These are phyloP conservation scores for Lodderomyces parapsilosis DNA, from an alignment of 1,139 yeast species.

Conservation along the genomic window DNA sequence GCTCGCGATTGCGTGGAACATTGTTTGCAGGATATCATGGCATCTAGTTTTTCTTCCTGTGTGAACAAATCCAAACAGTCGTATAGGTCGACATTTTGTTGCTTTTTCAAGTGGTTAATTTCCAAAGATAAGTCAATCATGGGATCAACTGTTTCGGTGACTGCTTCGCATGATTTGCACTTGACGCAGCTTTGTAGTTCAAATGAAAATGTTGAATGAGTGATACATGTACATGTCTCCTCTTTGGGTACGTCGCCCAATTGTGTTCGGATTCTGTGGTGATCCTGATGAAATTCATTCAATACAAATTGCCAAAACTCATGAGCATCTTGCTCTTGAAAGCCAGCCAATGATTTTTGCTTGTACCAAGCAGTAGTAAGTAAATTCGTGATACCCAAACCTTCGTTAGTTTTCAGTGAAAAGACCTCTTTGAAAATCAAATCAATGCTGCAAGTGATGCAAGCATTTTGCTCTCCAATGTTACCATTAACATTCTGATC, in stretches of 20 bases:
- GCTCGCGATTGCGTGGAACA: constrained; percentile 68
- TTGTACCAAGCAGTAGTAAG: constrained; percentile 82
- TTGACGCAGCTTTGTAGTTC: constrained; percentile 89
- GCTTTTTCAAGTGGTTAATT: constrained; percentile 36
- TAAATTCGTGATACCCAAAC: constrained; percentile 73
- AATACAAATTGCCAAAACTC: constrained; percentile 91
- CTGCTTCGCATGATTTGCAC: constrained; percentile 66
- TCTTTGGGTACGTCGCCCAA: not conserved
- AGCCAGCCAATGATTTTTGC: constrained; percentile 84
- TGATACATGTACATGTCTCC: constrained; percentile 63
- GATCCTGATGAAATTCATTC: constrained; percentile 74
- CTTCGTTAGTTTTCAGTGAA: constrained; percentile 53
- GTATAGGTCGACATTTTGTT: constrained; percentile 34
- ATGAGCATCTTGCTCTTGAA: constrained; percentile 96
- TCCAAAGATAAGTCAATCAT: constrained; percentile 87
- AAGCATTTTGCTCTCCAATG: constrained; percentile 44
- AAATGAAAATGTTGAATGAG: constrained; percentile 91
- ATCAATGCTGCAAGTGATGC: constrained; percentile 84
- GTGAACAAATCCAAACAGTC: constrained; percentile 80
- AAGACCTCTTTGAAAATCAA: constrained; percentile 68
- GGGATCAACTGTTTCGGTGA: constrained; percentile 78
- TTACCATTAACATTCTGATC: constrained; percentile 23
- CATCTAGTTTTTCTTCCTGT: constrained; percentile 71
- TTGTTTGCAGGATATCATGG: constrained; percentile 50
- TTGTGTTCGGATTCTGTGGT: constrained; percentile 23